Evolutionary conservation across 2,329 filamentous ascomycete species (phyloP), one percentile per base, ranked within the genome.

Genomic region (Calonectria pauciramosa): DNA sequence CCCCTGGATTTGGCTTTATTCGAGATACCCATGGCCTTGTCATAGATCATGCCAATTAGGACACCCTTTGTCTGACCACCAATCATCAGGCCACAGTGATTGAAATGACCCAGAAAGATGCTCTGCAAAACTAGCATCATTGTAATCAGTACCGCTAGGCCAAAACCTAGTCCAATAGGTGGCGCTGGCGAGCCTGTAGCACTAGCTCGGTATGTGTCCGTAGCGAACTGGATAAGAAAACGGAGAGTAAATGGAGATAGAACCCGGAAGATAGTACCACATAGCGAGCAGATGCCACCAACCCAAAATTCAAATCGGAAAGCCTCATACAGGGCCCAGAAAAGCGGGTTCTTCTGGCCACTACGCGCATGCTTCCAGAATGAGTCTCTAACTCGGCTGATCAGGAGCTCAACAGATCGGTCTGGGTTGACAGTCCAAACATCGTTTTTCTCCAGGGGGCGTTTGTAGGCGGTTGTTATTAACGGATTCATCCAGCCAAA

Each of bases 21-120:
- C 0, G 96, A 98, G 18, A 99, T 90, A 66, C 93, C 93, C 93
- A 98, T 95, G 3, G 95, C 93, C 85, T 98, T 99, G 82, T 97
- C 94, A 81, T 98, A 99, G 72, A 99, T 95, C 74, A 96, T 86
- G 23, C 94, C 91, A 79, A 98, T 98, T 47, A 99, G 87, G 0
- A 95, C 94, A 0, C 93, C 95, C 82, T 96, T 91, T 9, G 91
- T 87, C 86, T 98, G 93, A 0, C 95, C 96, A 76, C 96, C 97
- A 52, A 97, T 91, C 86, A 97, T 93, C 94, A 98, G 97, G n/a
- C 96, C 96, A 28, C 93, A 92, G 82, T 96, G 99, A 81, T 98
- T 93, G 86, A 97, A 98, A 82, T 99, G 96, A 81, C 96, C 97
- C 3, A 93, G 95, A 34, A 92, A 91, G 77, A 98, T 82, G 82